Evolutionary conservation across 768 basidiomycete species (phyloP), one percentile per base, ranked within the genome.

Genomic region (Stropharia rugosoannulata): DNA sequence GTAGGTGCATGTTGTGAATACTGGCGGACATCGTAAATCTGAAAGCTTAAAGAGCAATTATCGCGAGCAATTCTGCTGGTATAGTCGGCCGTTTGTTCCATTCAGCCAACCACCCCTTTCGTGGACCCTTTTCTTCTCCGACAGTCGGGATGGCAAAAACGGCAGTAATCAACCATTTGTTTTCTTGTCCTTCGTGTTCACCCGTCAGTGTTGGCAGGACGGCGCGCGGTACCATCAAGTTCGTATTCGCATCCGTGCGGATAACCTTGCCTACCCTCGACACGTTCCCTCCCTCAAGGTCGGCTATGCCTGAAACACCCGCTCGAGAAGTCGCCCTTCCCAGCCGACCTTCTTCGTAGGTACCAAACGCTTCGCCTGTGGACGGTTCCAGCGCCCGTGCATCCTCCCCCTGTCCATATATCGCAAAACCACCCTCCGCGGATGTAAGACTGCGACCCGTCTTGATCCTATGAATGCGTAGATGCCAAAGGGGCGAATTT

Each of bases 391-490:
- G 67, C 1, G 84, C 83, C 18, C 87, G 72, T 13, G 81, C 83
- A 64, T 86, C 80, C 51, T 69, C 68, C 11, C 81, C 73, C 67
- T 89, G 89, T 1, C 87, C 87, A 63, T 87, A 85, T 32, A 87
- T 82, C 46, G 87, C 83, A 64, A 82, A 91, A 1, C 81, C 87
- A 7, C 84, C 88, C 66, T 91, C 89, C 0, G 87, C 85, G 8
- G 82, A 80, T 15, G 69, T 68, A 13, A 91, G 72, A 27, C 64
- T 62, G n/a, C 85, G 72, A 18, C 68, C 78, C 4, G 80, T 78
- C 49, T 70, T 73, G 59, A 90, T 75, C 58, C 86, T 79, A 68
- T 90, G 88, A 0, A 88, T 75, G 7, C 88, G 78, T 29, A 89
- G 64, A 63, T 91, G 87, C 87, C 87, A 90, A 16, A 83, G 71